A percentile compares a stretch with the other conserved stretches of the same genome.
phyloP scores from a whole-genome alignment of 2,329 filamentous ascomycete species.

The Catunica adiposa region DNA sequence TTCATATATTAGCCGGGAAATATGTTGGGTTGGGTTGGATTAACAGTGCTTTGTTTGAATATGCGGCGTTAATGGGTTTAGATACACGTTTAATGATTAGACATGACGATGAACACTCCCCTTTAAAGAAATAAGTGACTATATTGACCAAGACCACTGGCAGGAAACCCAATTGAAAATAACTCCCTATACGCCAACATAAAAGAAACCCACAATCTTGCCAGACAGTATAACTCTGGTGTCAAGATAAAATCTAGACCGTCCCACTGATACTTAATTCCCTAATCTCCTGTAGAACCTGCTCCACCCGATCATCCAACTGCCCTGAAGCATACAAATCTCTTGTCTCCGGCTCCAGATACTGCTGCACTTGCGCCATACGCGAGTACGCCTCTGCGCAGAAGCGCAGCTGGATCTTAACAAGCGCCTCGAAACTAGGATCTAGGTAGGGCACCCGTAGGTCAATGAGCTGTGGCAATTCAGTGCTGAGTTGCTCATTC shows the following conservation, averaged over 20 bases:
- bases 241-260: constrained; percentile 35
- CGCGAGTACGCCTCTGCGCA: constrained; percentile 93
- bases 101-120: background rate
- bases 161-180: background rate
- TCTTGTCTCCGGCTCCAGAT: constrained; percentile 83
- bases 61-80: background rate
- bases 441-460: constrained; percentile 93
- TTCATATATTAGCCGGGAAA: no score
- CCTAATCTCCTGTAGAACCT: constrained; percentile 90
- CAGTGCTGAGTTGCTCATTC: constrained; percentile 86
- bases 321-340: constrained; percentile 93
- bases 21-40: background rate
- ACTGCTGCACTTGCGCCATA: constrained; percentile 99
- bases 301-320: constrained; percentile 78
- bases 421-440: constrained; percentile 89
- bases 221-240: background rate
- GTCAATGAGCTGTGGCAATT: constrained; percentile 91
- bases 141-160: background rate
- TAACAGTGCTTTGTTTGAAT: background rate
- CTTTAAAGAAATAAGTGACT: constrained; percentile 2
- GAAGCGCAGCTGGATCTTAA: constrained; percentile 96
- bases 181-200: constrained; percentile 2
- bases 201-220: background rate
- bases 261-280: constrained; percentile 81
- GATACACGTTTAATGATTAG: no score